A percentile compares a stretch with the other conserved stretches of the same genome.
These are phyloP conservation scores for Dimargaris xerosporica DNA, from an alignment of 192 early-diverging fungal genomes.

Conservation along the genomic window DNA sequence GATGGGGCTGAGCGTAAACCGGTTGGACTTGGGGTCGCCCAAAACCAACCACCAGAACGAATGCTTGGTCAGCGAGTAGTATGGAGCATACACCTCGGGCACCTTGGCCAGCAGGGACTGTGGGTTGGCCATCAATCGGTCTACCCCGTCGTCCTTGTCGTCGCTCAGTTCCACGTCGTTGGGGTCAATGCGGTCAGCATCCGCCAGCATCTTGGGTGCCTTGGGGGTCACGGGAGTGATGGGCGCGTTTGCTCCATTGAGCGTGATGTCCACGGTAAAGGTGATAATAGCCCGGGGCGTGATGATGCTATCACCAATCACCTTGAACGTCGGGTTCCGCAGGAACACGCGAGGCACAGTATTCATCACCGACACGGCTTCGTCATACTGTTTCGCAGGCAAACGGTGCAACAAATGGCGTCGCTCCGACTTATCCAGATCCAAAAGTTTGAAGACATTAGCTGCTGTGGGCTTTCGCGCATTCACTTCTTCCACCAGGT, in stretches of 20 bases:
- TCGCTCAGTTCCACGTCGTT: background rate
- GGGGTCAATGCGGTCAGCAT: too few relatives aligned
- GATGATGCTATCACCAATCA: conserved; percentile 64
- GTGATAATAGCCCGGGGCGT: conserved; percentile 68
- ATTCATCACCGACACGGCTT: conserved; percentile 57
- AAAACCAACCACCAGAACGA: conserved; percentile 87
- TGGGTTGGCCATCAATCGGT: conserved; percentile 22
- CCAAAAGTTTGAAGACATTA: conserved; percentile 47
- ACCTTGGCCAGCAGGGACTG: conserved; percentile 14
- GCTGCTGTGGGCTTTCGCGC: conserved; percentile 48
- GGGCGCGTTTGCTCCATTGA: conserved; percentile 1
- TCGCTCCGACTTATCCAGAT: conserved; percentile 46
- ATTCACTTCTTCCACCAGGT: conserved; percentile 45
- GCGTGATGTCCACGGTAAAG: conserved; percentile 34
- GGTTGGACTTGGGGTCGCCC: conserved; percentile 69
- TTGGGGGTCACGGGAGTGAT: conserved; percentile 10
- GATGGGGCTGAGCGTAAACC: conserved; percentile 58
- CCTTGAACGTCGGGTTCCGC: conserved; percentile 62
- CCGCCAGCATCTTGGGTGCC: background rate
- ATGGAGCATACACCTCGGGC: conserved; percentile 28
- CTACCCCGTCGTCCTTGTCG: conserved; percentile 20
- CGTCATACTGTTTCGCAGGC: conserved; percentile 44
- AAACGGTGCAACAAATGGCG: conserved; percentile 37
- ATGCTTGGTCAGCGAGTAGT: conserved; percentile 48
- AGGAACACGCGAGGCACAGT: conserved; percentile 65